Percentiles rank a stretch among this genome's conserved stretches.
These are phyloP conservation scores for Fomitopsis betulina DNA, from an alignment of 1,284 basidiomycete genomes.

Conservation along the genomic window DNA sequence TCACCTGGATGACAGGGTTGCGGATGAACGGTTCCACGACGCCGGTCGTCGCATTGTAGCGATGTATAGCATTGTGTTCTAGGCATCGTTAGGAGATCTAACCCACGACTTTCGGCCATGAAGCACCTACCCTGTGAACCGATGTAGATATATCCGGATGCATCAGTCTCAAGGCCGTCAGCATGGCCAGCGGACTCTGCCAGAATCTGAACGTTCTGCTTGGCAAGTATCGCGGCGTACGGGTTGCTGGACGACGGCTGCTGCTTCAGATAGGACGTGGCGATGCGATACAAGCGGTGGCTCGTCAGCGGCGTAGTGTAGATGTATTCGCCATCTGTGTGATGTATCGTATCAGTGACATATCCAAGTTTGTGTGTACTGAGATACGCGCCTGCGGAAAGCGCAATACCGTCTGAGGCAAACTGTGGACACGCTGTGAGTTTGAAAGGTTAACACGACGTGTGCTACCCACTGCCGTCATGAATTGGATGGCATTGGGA, in stretches of 20 bases:
- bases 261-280: constrained; percentile 22
- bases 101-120: too few species aligned
- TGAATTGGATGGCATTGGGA: constrained; percentile 12
- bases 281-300: constrained; percentile 22
- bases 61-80: constrained; percentile 26
- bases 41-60: constrained; percentile 21
- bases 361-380: not conserved
- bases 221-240: constrained; percentile 14
- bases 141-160: constrained; percentile 24
- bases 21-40: constrained; percentile 25
- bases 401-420: constrained; percentile 14
- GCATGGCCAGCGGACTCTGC: constrained; percentile 20
- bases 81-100: not conserved
- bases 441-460: not conserved
- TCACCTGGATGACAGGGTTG: constrained; percentile 22
- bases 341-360: not conserved
- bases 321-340: constrained; percentile 21
- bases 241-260: constrained; percentile 19
- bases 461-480: constrained; percentile 4
- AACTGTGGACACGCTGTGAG: constrained; percentile 2
- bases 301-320: constrained; percentile 24
- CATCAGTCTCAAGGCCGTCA: constrained; percentile 25
- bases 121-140: constrained; percentile 13
- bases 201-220: constrained; percentile 16
- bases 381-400: constrained; percentile 9